Conservation (phyloP, 2,329 filamentous ascomycete genomes). For the Knufia petricola region DNA sequence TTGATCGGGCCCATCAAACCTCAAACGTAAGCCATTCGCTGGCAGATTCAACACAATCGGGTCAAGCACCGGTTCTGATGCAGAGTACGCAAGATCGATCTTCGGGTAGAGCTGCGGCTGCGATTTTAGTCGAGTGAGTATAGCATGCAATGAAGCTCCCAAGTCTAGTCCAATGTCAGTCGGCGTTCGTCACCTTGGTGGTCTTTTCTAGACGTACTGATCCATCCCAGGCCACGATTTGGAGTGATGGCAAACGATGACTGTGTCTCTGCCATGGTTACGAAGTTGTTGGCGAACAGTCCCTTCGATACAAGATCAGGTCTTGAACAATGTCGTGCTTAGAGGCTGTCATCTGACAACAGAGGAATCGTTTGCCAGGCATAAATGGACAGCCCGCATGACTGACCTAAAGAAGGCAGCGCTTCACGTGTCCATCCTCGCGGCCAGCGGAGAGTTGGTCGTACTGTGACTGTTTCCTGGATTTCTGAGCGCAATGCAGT, state of each 20-base stretch:
- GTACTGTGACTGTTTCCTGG: no score
- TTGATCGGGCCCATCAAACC: slow-evolving; percentile 90
- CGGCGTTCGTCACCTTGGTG: background rate
- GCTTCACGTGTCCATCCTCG: background rate
- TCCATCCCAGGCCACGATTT: slow-evolving; percentile 55
- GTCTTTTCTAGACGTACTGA: slow-evolving; percentile 26
- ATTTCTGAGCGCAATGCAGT: no score
- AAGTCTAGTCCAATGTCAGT: slow-evolving; percentile 24
- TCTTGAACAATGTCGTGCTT: background rate
- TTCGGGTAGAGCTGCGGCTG: slow-evolving; percentile 74
- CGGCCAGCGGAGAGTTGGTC: no score
- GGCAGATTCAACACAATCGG: slow-evolving; percentile 69
- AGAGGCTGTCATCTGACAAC: background rate
- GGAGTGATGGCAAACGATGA: slow-evolving; percentile 53
- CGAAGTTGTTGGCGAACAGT: background rate
- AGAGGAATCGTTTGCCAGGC: background rate
- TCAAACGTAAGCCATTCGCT: slow-evolving; percentile 76
- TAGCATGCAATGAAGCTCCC: slow-evolving; percentile 83
- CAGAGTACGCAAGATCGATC: slow-evolving; percentile 73
- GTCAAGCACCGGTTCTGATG: slow-evolving; percentile 61
- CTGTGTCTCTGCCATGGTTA: slow-evolving; percentile 30
- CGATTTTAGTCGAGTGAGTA: slow-evolving; percentile 77
- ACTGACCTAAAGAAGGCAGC: background rate
- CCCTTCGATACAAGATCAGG: background rate
- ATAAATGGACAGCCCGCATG: slow-evolving; percentile 2